These are phyloP conservation scores for Mycosphaerelloides madeirae DNA, from an alignment of 2,329 filamentous ascomycete genomes.

Conservation along the genomic window DNA sequence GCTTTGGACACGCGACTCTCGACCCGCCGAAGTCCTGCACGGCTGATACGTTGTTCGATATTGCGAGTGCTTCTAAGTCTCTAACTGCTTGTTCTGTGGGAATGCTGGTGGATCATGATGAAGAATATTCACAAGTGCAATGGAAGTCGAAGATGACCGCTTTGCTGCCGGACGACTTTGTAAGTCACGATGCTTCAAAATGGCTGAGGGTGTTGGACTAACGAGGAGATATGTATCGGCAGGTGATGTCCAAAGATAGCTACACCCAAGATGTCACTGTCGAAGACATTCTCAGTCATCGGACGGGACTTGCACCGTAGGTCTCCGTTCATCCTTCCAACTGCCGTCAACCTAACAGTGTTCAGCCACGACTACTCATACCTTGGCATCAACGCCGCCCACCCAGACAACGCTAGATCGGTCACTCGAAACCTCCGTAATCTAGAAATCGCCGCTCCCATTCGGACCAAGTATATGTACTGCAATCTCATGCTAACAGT, in stretches of 20 bases:
- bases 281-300: slow-evolving; percentile 52
- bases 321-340: slow-evolving; percentile 47
- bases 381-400: slow-evolving; percentile 28
- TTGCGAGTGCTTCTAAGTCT: slow-evolving; percentile 55
- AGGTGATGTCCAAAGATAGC: slow-evolving; percentile 29
- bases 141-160: slow-evolving; percentile 47
- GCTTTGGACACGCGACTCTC: slow-evolving; percentile 37
- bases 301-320: slow-evolving; percentile 44
- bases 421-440: slow-evolving; percentile 44
- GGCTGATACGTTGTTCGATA: slow-evolving; percentile 51
- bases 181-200: background rate
- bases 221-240: too few species aligned
- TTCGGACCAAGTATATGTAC: slow-evolving; percentile 46
- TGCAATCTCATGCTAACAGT: slow-evolving; percentile 49
- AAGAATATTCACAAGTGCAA: slow-evolving; percentile 35
- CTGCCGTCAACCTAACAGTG: slow-evolving; percentile 23
- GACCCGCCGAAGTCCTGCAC: slow-evolving; percentile 37
- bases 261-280: slow-evolving; percentile 49
- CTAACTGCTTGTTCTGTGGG: slow-evolving; percentile 49
- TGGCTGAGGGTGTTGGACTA: too few species aligned
- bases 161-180: slow-evolving; percentile 12
- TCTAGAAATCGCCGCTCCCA: slow-evolving; percentile 42
- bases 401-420: slow-evolving; percentile 32
- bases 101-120: slow-evolving; percentile 46
- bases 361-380: slow-evolving; percentile 35